These are phyloP conservation scores for Pseudonitzschia pungens DNA, from an alignment of 108 stramenopile species.

Conservation along the genomic window DNA sequence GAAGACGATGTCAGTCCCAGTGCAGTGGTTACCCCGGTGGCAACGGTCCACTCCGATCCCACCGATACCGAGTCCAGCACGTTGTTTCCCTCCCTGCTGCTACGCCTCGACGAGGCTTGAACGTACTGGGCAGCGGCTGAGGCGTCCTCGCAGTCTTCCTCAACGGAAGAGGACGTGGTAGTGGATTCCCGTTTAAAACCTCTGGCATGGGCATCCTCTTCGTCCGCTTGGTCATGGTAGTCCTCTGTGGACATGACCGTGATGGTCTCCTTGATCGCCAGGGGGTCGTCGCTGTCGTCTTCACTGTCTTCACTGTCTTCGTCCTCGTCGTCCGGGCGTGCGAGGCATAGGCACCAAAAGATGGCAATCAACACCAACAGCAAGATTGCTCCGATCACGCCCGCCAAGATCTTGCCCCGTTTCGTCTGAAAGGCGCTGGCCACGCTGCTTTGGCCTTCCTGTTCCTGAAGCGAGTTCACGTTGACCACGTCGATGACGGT, in stretches of 20 bases:
- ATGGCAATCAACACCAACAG: not conserved
- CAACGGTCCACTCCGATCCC: conserved; percentile 20
- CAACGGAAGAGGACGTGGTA: not conserved
- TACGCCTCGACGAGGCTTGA: not conserved
- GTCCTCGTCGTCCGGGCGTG: not conserved
- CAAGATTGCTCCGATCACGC: not conserved
- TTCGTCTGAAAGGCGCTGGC: not conserved
- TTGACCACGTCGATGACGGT: not conserved
- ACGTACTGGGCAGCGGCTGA: conserved; percentile 2
- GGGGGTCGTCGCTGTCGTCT: not conserved
- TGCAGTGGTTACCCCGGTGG: not conserved
- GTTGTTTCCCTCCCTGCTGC: not conserved
- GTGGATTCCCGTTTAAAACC: not conserved
- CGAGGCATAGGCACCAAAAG: not conserved
- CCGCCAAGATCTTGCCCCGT: not conserved
- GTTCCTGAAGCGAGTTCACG: not conserved
- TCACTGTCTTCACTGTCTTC: not conserved
- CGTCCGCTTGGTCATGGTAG: not conserved
- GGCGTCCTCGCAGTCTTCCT: not conserved
- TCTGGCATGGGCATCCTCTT: not conserved
- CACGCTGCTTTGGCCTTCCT: not conserved
- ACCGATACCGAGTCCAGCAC: conserved; percentile 14
- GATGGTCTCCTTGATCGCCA: not conserved
- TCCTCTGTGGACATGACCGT: not conserved
- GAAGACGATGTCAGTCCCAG: not conserved